Evolutionary conservation across 2,329 filamentous ascomycete genomes (phyloP), one percentile per base, ranked within the genome.

Genomic region (Ambrosiella cleistominuta): DNA sequence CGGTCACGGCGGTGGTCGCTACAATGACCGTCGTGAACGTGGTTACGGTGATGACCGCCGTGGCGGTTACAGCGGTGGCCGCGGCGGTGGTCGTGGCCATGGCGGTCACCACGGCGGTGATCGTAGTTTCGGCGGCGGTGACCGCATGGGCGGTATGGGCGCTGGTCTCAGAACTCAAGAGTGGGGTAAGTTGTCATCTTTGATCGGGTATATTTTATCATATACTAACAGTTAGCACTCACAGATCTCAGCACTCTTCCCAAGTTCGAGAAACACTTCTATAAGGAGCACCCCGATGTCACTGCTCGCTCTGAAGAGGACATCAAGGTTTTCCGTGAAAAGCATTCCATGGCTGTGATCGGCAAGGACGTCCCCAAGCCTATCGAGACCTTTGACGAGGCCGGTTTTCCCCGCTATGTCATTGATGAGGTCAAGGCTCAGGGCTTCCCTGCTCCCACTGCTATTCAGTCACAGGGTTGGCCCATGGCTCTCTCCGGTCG

Each of bases 221-320:
- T 63, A 47, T 59, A 59, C 35, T 49, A 38, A 54, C 37, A n/a
- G 61, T 49, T 62, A 59, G 65, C 49, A 19, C 6, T 42, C 54
- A 17, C 64, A 93, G 93, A 98, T 69, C 66, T 93, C 57, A 76
- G 70, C 67, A 70, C 83, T 6, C 68, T 98, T 51, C 91, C 93
- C 66, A 97, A 97, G 73, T 98, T 98, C 74, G 93, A 98, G 70
- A 98, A 98, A 75, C 90, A 87, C 7, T 98, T 98, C 75, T 98
- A 98, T 81, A 95, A 97, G 76, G 93, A 97, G 74, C 83, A 93
- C 68, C 78, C 84, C 38, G 81, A 81, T 61, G 91, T 98, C 61
- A 72, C 82, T 62, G 76, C 72, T 66, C 87, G 93, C 67, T 82
- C 88, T 11, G 70, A 80, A 47, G 80, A 80, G 59, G 91, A 97